Base-by-base conservation (phyloP, 164 flowering plant species). In the Macadamia tetraphylla region DNA sequence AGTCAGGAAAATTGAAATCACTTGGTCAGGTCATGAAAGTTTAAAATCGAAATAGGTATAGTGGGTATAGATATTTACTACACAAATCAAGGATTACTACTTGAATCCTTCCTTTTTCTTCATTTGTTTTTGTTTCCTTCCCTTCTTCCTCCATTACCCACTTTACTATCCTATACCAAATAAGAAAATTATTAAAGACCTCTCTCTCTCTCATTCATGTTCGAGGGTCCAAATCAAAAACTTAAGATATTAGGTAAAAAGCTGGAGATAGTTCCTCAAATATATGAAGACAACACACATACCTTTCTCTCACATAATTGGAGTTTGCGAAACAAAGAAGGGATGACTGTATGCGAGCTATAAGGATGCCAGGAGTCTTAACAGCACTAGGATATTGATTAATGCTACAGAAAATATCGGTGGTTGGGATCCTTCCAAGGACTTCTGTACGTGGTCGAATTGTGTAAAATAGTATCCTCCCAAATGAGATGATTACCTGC, bases 251-350 rank as follows among this genome's bases (percentile, higher is more conserved):
- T 23, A 23, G 23, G 23, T 23, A 23, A 23, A 23, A 23, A 23
- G 0, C 23, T 23, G 23, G 23, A 23, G 23, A 23, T 23, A 23
- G 23, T 23, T 23, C 23, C 23, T 23, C 23, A 23, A 23, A 23
- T 23, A 23, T 23, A 23, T 23, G 23, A 23, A 23, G 23, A 23
- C 23, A 23, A 23, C 23, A 23, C 23, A 6, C 35, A 1, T 62
- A 90, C 98, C 92, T 86, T 74, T 87, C 91, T 79, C 84, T 75
- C 9, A 88, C 71, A 70, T 75, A 86, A 71, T 78, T 87, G 60
- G 96, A 86, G 81, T 92, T 92, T 15, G 88, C 81, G 73, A 92
- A 92, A 75, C 92, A 90, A 15, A 90, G 76, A 12, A 82, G 75
- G 14, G 77, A 77, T 18, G 91, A 82, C 66, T 82, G 79, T 23